Evolutionary conservation across 176 grass and related monocot genomes (phyloP).

Genomic region (Alopecurus myosuroides): DNA sequence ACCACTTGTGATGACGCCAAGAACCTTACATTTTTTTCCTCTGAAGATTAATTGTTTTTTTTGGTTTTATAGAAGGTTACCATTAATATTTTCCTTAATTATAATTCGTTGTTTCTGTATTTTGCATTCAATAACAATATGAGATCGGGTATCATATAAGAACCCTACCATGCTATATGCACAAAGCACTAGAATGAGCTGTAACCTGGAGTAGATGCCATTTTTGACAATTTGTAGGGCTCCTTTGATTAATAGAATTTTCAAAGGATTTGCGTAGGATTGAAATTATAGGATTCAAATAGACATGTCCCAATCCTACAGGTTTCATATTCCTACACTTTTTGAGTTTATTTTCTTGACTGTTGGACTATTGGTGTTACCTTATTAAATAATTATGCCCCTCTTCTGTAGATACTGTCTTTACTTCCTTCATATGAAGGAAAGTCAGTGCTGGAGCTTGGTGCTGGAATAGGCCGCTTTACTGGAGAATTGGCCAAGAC

Average conservation of each 20-base stretch:
- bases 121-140: not conserved
- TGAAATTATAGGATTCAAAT: no score
- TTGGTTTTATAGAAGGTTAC: not conserved
- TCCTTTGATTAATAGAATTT: no score
- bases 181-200: not conserved
- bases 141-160: not conserved
- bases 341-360: not conserved
- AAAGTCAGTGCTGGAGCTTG: conserved; percentile 91
- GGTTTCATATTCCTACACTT: no score
- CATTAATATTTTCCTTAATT: not conserved
- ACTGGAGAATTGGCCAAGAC: conserved; percentile 88
- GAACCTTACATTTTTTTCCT: not conserved
- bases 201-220: not conserved
- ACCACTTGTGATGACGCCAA: not conserved
- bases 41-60: not conserved
- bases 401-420: conserved; percentile 60
- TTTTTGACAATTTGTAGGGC: not conserved
- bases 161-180: not conserved
- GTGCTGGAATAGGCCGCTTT: conserved; percentile 94
- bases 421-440: conserved; percentile 81
- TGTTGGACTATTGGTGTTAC: not conserved
- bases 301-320: no score
- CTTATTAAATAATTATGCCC: not conserved
- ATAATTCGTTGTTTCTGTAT: not conserved
- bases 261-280: no score